Evolutionary conservation across 192 early-diverging fungal genomes (phyloP).

Genomic region (Pecoramyces ruminantium): DNA sequence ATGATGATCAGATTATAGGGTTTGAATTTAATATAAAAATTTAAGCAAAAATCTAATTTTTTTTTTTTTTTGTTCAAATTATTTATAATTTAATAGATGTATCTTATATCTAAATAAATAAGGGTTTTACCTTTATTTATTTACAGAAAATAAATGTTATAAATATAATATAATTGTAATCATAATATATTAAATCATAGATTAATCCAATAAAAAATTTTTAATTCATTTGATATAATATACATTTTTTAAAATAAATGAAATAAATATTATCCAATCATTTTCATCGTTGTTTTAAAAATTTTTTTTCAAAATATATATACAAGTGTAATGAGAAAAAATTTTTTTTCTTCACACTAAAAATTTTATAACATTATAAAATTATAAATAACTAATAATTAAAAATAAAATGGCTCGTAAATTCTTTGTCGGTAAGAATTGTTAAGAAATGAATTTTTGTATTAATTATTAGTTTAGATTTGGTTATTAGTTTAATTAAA

Average conservation of each 20-base stretch:
- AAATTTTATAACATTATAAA: neutral
- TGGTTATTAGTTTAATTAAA: too few species aligned
- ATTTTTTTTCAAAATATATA: neutral
- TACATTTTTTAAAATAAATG: neutral
- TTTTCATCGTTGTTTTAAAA: neutral
- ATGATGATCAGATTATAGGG: too few species aligned
- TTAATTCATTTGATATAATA: neutral
- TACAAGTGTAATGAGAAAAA: neutral
- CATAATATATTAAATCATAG: neutral
- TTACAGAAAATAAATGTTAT: too few species aligned
- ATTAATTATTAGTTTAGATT: too few species aligned
- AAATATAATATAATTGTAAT: neutral
- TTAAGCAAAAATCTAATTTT: too few species aligned
- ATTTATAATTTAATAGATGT: too few species aligned
- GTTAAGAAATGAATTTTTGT: neutral
- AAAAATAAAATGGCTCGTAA: slow-evolving; percentile 54
- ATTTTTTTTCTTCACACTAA: neutral
- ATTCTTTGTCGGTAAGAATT: slow-evolving; percentile 63
- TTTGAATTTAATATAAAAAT: too few species aligned
- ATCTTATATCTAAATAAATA: too few species aligned
- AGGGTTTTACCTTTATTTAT: too few species aligned
- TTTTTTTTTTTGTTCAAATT: too few species aligned
- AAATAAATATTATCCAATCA: neutral
- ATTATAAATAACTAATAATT: neutral
- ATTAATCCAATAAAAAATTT: neutral